phyloP scores from a whole-genome alignment of 2,329 filamentous ascomycete genomes.

The Botrytis elliptica region DNA sequence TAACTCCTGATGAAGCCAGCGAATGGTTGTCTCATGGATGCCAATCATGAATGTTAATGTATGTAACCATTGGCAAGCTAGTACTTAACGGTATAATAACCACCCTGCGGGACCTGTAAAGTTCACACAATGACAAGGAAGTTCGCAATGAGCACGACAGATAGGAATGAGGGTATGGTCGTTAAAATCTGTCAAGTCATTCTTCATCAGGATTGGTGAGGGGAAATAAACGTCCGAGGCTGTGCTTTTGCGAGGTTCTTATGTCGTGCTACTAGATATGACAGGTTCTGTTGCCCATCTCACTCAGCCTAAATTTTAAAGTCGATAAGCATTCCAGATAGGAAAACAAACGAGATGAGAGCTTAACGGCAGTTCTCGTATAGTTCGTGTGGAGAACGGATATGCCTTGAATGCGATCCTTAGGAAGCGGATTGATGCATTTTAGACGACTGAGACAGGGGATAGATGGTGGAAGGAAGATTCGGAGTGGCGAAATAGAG shows the following conservation, averaged over 20 bases:
- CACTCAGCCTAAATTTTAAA: slow-evolving; percentile 6
- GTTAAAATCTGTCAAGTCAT: neutral
- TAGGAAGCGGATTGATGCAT: neutral
- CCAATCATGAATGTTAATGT: neutral
- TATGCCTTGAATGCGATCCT: neutral
- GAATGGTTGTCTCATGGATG: neutral
- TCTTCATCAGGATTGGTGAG: neutral
- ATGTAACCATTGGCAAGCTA: neutral
- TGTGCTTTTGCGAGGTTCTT: neutral
- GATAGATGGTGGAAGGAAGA: neutral
- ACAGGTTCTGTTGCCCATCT: neutral
- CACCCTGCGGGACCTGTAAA: neutral
- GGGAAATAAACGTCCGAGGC: neutral
- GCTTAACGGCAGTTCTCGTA: slow-evolving; percentile 14
- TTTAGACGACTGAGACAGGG: neutral
- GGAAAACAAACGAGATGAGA: slow-evolving; percentile 3
- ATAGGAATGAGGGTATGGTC: neutral
- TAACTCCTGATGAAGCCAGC: slow-evolving; percentile 1
- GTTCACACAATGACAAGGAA: neutral
- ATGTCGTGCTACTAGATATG: neutral
- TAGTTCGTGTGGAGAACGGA: neutral
- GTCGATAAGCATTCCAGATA: slow-evolving; percentile 2
- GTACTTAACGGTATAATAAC: neutral
- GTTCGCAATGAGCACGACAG: neutral
- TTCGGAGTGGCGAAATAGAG: neutral